A percentile compares a stretch with the other conserved stretches of the same genome.
Evolutionary conservation across 1,139 yeast species (phyloP).

Genomic region (Saccharomyces hybrid): DNA sequence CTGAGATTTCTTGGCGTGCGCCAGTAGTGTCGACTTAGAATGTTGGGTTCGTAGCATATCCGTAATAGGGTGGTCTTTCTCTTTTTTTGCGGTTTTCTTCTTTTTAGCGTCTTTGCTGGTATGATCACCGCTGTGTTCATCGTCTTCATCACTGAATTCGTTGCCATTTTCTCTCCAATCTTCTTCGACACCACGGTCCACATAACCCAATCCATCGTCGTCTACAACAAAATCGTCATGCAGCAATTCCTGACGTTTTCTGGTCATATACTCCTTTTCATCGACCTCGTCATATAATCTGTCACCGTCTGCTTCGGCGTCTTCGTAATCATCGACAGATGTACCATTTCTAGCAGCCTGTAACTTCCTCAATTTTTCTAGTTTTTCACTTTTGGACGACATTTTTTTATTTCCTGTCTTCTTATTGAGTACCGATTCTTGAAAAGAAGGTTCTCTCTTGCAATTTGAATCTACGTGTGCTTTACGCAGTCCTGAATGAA

Average conservation of each 20-base stretch:
- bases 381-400: constrained; percentile 12
- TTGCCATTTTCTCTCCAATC: constrained; percentile 41
- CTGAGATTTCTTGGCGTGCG: constrained; percentile 19
- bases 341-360: constrained; percentile 22
- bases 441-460: not conserved
- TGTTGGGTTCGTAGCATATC: constrained; percentile 27
- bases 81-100: constrained; percentile 10
- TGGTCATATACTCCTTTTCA: constrained; percentile 67
- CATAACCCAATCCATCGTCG: constrained; percentile 77
- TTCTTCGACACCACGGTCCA: constrained; percentile 86
- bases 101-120: constrained; percentile 31
- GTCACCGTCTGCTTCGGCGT: constrained; percentile 38
- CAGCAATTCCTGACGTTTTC: constrained; percentile 70
- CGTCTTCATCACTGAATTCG: constrained; percentile 23
- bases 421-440: not conserved
- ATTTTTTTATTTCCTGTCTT: not conserved
- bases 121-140: constrained; percentile 6
- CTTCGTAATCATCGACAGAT: constrained; percentile 15
- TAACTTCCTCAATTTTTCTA: constrained; percentile 22
- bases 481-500: no score
- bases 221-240: constrained; percentile 93
- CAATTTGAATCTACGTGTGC: not conserved
- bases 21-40: constrained; percentile 12
- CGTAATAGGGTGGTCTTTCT: constrained; percentile 18
- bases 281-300: constrained; percentile 78